Conservation (phyloP, 202 grass and related monocot species). For the Panicum virgatum region DNA sequence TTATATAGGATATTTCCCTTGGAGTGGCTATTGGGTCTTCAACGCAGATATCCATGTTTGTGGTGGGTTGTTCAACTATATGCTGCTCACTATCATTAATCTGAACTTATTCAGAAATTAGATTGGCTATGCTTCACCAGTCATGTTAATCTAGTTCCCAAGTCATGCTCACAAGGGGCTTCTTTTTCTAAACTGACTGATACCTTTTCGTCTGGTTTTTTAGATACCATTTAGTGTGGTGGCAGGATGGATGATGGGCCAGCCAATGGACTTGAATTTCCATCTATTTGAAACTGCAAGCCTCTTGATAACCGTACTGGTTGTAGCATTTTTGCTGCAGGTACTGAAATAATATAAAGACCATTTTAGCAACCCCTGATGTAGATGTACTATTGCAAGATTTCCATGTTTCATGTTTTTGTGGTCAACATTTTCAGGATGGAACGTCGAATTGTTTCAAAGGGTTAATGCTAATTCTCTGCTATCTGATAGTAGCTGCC, state of each 20-base stretch:
- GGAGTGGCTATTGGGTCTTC: slow-evolving; percentile 78
- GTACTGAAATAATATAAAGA: slow-evolving; percentile 30
- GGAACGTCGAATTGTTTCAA: slow-evolving; percentile 89
- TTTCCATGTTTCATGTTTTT: background rate
- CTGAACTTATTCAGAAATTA: slow-evolving; percentile 7
- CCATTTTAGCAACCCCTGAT: too few species aligned
- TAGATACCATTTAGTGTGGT: slow-evolving; percentile 79
- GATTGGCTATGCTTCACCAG: background rate
- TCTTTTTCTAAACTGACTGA: slow-evolving; percentile 13
- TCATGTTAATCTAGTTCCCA: background rate
- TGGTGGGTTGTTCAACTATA: slow-evolving; percentile 38
- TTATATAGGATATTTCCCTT: slow-evolving; percentile 63
- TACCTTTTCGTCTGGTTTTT: slow-evolving; percentile 16
- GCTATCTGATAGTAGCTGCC: slow-evolving; percentile 77
- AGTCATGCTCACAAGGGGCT: background rate
- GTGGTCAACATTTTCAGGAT: slow-evolving; percentile 47
- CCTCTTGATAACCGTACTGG: slow-evolving; percentile 69
- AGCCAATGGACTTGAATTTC: slow-evolving; percentile 83
- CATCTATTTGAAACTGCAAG: slow-evolving; percentile 81
- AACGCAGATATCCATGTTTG: slow-evolving; percentile 88
- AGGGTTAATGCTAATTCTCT: slow-evolving; percentile 78
- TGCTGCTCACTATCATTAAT: background rate
- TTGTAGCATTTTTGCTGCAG: slow-evolving; percentile 75
- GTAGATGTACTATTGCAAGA: slow-evolving; percentile 10
- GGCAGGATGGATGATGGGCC: slow-evolving; percentile 69